Base-by-base conservation (phyloP, 495 filamentous ascomycete genomes). In the Bathelium albidoporum region DNA sequence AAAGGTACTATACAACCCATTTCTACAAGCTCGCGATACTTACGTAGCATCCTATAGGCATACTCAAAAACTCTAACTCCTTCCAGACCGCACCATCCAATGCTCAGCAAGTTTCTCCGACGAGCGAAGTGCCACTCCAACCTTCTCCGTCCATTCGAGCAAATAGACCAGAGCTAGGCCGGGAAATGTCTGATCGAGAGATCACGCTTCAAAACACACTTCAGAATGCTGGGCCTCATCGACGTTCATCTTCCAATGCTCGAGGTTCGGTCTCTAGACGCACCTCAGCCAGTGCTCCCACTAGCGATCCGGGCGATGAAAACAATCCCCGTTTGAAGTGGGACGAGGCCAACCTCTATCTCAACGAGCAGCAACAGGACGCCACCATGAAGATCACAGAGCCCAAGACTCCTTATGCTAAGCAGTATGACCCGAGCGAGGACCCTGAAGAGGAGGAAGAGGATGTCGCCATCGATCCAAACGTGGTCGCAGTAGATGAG, bases 301-400 rank as follows among this genome's bases (percentile, higher is more conserved):
- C 78, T 29, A 73, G 76, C 34, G 74, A 69, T 24, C 63, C 62
- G 9, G 32, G 28, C n/a, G 79, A 82, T 22, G 85, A 87, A 28
- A 80, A 81, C 60, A 81, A 81, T 43, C 84, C 87, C 71, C 87
- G 92, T 14, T 79, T 98, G 62, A 95, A 96, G 73, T 98, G 94
- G 94, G 94, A 98, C 70, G 94, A 98, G 74, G 94, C 90, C 24
- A 97, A 97, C 67, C 79, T 98, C 24, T 97, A 97, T 74, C 81
- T 97, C 14, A 90, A 91, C 3, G 94, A 97, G 77, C 94, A 97
- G 74, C 89, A 97, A 75, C 91, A 89, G 73, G 90, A 85, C 39
- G 83, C 88, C 32, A 97, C 93, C 53, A 97, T 97, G 95, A 97
- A 97, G 80, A 97, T 98, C 70, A 86, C 89, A 68, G 94, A 98